phyloP scores from a whole-genome alignment of 768 basidiomycete genomes.

The Serendipita sp. region DNA sequence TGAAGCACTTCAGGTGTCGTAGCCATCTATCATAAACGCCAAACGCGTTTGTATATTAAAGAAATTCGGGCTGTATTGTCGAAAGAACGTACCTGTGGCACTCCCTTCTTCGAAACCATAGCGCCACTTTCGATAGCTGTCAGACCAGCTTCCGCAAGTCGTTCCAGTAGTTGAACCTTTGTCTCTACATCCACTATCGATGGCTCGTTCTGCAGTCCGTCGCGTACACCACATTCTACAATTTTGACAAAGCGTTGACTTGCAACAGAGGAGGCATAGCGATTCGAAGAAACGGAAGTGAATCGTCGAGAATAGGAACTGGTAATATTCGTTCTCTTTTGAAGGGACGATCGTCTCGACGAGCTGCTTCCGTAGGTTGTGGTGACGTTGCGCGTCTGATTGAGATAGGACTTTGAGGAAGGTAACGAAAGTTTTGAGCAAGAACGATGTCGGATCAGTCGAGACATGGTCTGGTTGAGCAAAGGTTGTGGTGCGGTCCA shows the following conservation, averaged over 20 bases:
- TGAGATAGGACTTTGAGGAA: too few species aligned
- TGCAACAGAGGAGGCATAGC: too few species aligned
- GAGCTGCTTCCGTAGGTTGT: too few species aligned
- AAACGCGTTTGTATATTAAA: background rate
- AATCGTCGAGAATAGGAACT: too few species aligned
- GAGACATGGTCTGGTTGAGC: too few species aligned
- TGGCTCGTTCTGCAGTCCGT: conserved; percentile 85
- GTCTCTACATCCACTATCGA: conserved; percentile 49
- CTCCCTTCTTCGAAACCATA: conserved; percentile 87
- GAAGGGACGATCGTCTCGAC: too few species aligned
- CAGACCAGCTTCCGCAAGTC: conserved; percentile 51
- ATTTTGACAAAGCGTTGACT: conserved; percentile 24
- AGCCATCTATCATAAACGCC: conserved; percentile 45
- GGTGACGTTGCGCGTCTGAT: too few species aligned
- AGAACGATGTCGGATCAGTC: too few species aligned
- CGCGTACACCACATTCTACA: conserved; percentile 81
- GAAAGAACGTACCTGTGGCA: conserved; percentile 57
- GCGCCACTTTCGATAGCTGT: conserved; percentile 67
- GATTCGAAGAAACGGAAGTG: too few species aligned
- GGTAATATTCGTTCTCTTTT: too few species aligned
- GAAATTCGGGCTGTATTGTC: background rate
- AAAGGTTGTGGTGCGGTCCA: too few species aligned
- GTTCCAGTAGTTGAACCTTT: conserved; percentile 66
- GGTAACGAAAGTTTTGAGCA: too few species aligned
- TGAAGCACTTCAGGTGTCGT: conserved; percentile 63